These are phyloP conservation scores for Blastobotrys illinoisensis DNA, from an alignment of 1,139 yeast species.

Conservation along the genomic window DNA sequence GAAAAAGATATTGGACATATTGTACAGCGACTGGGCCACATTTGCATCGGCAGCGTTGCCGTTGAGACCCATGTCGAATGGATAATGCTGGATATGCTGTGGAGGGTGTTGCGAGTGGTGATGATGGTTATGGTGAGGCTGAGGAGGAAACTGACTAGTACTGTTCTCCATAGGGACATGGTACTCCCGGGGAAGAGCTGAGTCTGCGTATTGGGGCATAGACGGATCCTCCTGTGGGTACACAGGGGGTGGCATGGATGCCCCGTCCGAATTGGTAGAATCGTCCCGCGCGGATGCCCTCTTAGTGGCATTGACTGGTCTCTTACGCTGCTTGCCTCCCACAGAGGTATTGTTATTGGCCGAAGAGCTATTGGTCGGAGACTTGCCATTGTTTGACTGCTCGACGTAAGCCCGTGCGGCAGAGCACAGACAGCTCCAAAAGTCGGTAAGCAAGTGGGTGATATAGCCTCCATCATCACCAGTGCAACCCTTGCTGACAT, in stretches of 20 bases:
- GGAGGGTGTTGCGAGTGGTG: not conserved
- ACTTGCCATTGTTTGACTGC: not conserved
- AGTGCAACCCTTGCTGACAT: not conserved
- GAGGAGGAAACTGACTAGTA: not conserved
- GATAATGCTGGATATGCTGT: not conserved
- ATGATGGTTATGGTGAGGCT: not conserved
- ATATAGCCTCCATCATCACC: not conserved
- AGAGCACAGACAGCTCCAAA: slow-evolving; percentile 16
- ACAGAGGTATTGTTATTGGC: not conserved
- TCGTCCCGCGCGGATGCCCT: not conserved
- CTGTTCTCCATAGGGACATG: not conserved
- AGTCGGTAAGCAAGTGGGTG: slow-evolving; percentile 8
- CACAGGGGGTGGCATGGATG: not conserved
- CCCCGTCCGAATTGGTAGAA: not conserved
- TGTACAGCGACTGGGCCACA: slow-evolving; percentile 20
- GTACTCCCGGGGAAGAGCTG: too few species aligned
- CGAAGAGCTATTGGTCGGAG: not conserved
- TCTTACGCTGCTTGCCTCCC: not conserved
- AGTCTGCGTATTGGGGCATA: too few species aligned
- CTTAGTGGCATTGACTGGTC: not conserved
- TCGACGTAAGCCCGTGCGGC: slow-evolving; percentile 16
- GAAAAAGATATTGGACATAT: slow-evolving; percentile 19
- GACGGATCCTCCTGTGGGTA: not conserved
- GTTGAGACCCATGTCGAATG: not conserved
- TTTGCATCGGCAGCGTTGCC: slow-evolving; percentile 8